These are phyloP conservation scores for Termitomyces sp. DNA, from an alignment of 768 basidiomycete species.

Conservation along the genomic window DNA sequence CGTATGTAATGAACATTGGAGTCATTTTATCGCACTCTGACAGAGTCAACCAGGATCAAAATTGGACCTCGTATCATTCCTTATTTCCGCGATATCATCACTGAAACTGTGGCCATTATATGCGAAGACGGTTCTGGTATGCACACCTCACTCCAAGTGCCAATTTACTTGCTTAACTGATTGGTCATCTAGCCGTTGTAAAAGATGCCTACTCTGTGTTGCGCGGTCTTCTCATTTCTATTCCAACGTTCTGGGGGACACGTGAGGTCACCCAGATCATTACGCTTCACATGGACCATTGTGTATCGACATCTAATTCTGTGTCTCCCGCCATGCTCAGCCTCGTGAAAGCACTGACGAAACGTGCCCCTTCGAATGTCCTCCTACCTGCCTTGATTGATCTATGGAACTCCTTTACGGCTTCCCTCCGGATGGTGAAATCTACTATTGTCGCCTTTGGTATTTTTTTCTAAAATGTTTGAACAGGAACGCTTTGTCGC, in stretches of 20 bases:
- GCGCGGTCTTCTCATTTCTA: conserved; percentile 62
- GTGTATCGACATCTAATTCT: conserved; percentile 24
- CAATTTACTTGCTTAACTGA: not conserved
- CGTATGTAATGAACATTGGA: conserved; percentile 36
- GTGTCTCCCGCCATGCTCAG: conserved; percentile 29
- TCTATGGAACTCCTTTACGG: conserved; percentile 41
- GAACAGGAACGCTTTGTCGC: conserved; percentile 31
- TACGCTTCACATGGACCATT: conserved; percentile 48
- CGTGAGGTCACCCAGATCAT: conserved; percentile 54
- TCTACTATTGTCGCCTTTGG: not conserved
- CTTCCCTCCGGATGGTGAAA: conserved; percentile 30
- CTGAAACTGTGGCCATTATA: conserved; percentile 47
- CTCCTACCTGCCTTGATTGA: conserved; percentile 62
- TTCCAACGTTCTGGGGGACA: conserved; percentile 79
- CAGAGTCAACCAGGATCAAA: conserved; percentile 41
- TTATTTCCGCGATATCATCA: conserved; percentile 66
- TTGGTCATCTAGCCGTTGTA: conserved; percentile 20
- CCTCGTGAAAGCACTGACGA: conserved; percentile 63
- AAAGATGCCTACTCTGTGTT: conserved; percentile 43
- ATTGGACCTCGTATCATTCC: conserved; percentile 90
- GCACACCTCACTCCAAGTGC: not conserved
- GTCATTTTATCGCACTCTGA: not conserved
- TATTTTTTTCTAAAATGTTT: not conserved
- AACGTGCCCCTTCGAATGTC: conserved; percentile 60
- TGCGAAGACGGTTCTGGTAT: conserved; percentile 35